These are phyloP conservation scores for Tilletia indica DNA, from an alignment of 1,284 basidiomycete species.

Conservation along the genomic window DNA sequence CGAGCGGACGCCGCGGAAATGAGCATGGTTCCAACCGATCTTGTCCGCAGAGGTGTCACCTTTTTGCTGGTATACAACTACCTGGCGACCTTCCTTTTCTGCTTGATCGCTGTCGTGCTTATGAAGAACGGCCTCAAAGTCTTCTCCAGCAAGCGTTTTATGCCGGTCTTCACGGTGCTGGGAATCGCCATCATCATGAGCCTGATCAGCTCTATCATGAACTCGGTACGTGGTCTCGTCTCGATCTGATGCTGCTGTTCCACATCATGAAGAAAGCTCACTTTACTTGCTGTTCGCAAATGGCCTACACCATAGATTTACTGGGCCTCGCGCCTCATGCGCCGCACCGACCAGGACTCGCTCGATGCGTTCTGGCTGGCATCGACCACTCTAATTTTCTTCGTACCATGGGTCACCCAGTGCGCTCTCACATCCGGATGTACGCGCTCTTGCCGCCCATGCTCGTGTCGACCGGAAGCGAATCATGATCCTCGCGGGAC, in stretches of 20 bases:
- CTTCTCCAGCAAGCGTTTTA: background rate
- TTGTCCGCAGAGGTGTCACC: conserved; percentile 10
- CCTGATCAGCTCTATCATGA: conserved; percentile 10
- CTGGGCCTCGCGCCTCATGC: conserved; percentile 13
- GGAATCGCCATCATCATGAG: conserved; percentile 13
- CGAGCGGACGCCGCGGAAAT: background rate
- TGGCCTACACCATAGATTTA: background rate
- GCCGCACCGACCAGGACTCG: background rate
- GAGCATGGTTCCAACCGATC: background rate
- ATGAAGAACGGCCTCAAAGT: conserved; percentile 17
- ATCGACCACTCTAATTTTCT: conserved; percentile 11
- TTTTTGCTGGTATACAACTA: conserved; percentile 15
- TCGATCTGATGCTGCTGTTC: background rate
- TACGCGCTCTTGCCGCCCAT: conserved; percentile 13
- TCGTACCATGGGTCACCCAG: conserved; percentile 7
- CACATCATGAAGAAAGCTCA: background rate
- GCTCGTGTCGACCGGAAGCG: conserved; percentile 6
- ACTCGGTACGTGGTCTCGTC: conserved; percentile 9
- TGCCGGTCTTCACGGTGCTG: background rate
- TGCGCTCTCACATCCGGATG: conserved; percentile 8
- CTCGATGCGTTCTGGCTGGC: conserved; percentile 9
- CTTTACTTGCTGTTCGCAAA: too few relatives aligned
- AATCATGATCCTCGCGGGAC: background rate
- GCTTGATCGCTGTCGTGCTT: conserved; percentile 7
- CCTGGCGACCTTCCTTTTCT: conserved; percentile 12